phyloP scores from a whole-genome alignment of 78 protist genomes.

The Cavenderia fasciculata region DNA sequence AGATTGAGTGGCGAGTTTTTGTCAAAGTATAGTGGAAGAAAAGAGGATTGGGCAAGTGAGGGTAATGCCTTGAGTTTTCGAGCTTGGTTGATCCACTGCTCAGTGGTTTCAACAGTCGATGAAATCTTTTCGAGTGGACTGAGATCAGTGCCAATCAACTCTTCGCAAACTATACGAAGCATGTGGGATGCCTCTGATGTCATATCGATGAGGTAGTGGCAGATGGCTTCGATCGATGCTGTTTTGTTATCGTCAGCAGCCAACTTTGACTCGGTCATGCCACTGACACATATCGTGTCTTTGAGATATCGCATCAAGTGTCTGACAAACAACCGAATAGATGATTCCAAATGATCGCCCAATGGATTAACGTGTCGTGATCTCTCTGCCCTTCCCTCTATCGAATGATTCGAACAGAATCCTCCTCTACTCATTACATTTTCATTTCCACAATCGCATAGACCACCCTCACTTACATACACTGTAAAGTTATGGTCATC shows the following conservation, averaged over 20 bases:
- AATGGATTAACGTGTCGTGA: too few species aligned
- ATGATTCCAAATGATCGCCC: too few species aligned
- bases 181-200: not conserved
- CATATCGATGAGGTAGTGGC: not conserved
- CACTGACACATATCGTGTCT: not conserved
- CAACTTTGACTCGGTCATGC: not conserved
- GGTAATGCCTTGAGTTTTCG: too few species aligned
- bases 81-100: not conserved
- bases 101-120: not conserved
- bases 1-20: too few species aligned
- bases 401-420: not conserved
- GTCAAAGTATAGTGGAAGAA: too few species aligned
- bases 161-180: not conserved
- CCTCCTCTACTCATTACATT: not conserved
- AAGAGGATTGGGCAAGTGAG: too few species aligned
- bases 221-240: not conserved
- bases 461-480: not conserved
- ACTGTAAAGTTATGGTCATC: not conserved
- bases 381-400: not conserved
- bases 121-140: not conserved
- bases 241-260: not conserved
- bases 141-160: not conserved
- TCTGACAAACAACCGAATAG: not conserved
- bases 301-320: not conserved
- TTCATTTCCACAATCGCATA: slow-evolving; percentile 19